phyloP scores from a whole-genome alignment of 345 rosid genomes.

The Pistacia atlantica region DNA sequence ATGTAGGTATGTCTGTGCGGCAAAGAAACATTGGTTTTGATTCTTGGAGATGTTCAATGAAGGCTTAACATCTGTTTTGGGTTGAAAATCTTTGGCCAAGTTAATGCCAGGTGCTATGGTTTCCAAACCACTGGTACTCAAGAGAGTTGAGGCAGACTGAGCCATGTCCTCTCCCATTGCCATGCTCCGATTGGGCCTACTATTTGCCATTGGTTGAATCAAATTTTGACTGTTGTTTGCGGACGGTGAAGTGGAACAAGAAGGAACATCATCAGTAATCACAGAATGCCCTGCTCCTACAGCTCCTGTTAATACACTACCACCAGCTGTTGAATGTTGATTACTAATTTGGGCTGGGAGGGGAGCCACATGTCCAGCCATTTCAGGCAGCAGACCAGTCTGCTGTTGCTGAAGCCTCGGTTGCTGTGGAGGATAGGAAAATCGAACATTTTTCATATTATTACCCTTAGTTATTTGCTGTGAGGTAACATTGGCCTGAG shows the following conservation, averaged over 20 bases:
- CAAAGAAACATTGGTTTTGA: conserved; percentile 48
- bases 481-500: conserved; percentile 38
- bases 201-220: conserved; percentile 39
- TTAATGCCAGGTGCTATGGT: conserved; percentile 35
- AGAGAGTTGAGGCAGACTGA: conserved; percentile 42
- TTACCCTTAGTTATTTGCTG: conserved; percentile 46
- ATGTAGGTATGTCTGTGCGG: conserved; percentile 44
- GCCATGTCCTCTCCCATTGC: conserved; percentile 48
- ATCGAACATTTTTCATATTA: conserved; percentile 37
- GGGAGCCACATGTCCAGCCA: conserved; percentile 39
- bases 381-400: conserved; percentile 41
- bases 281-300: conserved; percentile 50
- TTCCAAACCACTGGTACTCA: conserved; percentile 45
- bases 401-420: conserved; percentile 48
- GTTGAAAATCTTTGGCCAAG: conserved; percentile 42
- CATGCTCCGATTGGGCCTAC: conserved; percentile 32
- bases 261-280: conserved; percentile 59
- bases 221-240: conserved; percentile 39
- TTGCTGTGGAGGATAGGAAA: conserved; percentile 42
- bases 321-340: conserved; percentile 35
- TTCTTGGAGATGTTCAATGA: conserved; percentile 50
- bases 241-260: conserved; percentile 64
- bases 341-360: conserved; percentile 29
- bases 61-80: conserved; percentile 59
- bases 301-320: conserved; percentile 36